Evolutionary conservation across 78 protist genomes (phyloP), one percentile per base, ranked within the genome.

Genomic region (Dictyostelium capitatum): DNA sequence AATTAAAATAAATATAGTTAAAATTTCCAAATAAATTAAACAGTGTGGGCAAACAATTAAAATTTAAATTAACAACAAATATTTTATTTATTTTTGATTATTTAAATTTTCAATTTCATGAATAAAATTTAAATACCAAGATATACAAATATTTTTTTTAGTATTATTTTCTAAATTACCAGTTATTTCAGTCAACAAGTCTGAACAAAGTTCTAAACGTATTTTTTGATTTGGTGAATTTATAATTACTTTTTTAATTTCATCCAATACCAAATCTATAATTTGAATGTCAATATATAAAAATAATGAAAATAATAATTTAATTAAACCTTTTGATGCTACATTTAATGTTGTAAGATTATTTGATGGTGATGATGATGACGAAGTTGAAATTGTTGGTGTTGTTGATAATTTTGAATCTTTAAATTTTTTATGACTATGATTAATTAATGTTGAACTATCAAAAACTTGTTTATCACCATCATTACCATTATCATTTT

Each of bases 91-190:
- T 37, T 37, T 37, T 37, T 37, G 2, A 25, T 25, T 62, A 56
- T 56, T 65, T 65, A 28, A 20, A 37, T 59, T 30, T 81, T 87
- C 64, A 47, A 87, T 77, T 8, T 74, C 75, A 47, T 87, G 79
- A 65, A 87, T 87, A 10, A 87, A 43, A 64, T 69, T 46, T 50
- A 87, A 20, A 25, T 87, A 87, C 83, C 83, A 87, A 28, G 84
- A 77, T 6, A 87, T 6, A 77, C 84, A 87, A 7, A 87, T 57
- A 62, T 87, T 87, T 79, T 87, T 87, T 64, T 87, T 87, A 5
- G 85, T 59, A 17, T 79, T 79, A 25, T 87, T 87, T 14, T 87
- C 93, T 4, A 87, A 28, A 70, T 87, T 87, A 7, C 93, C 93
- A 28, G 93, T 87, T 1, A 87, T 77, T n/a, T 77, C 93, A 17